Conservation (phyloP, 805 yeast genomes). For the Yarrowia bubula region DNA sequence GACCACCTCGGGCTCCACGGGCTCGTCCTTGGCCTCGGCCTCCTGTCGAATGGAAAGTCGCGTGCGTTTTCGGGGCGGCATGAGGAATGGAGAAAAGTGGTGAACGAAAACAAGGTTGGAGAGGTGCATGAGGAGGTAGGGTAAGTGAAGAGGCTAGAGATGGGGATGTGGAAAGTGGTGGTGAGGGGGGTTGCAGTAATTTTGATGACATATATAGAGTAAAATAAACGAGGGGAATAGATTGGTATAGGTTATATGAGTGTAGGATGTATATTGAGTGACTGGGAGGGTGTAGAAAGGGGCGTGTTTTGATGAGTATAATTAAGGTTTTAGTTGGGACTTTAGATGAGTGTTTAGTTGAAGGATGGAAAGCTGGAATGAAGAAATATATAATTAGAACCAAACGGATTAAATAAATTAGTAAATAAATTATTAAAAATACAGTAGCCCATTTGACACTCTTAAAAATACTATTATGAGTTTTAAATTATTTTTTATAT, state of each 20-base stretch:
- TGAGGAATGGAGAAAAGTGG: not conserved
- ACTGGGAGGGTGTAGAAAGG: not conserved
- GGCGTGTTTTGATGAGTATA: too few relatives aligned
- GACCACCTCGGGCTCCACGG: not conserved
- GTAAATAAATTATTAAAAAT: too few relatives aligned
- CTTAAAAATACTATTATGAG: too few relatives aligned
- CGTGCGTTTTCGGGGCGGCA: slow-evolving; percentile 15
- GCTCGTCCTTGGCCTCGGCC: slow-evolving; percentile 16
- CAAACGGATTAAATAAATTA: too few relatives aligned
- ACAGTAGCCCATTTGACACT: too few relatives aligned
- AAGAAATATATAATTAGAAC: too few relatives aligned
- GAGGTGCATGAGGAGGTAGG: not conserved
- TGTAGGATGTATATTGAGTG: not conserved
- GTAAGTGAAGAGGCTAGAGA: not conserved
- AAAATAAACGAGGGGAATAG: too few relatives aligned
- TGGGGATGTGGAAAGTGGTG: not conserved
- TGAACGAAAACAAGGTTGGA: not conserved
- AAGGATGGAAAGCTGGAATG: too few relatives aligned
- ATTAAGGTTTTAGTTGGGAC: not conserved
- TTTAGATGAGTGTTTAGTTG: not conserved
- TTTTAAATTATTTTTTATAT: too few relatives aligned
- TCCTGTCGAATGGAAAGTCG: slow-evolving; percentile 9
- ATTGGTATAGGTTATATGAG: not conserved
- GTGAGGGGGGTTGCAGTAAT: not conserved
- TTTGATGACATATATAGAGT: too few relatives aligned